Evolutionary conservation across 2,329 filamentous ascomycete species (phyloP), one percentile per base, ranked within the genome.

Genomic region (Metarhizium guizhouense): DNA sequence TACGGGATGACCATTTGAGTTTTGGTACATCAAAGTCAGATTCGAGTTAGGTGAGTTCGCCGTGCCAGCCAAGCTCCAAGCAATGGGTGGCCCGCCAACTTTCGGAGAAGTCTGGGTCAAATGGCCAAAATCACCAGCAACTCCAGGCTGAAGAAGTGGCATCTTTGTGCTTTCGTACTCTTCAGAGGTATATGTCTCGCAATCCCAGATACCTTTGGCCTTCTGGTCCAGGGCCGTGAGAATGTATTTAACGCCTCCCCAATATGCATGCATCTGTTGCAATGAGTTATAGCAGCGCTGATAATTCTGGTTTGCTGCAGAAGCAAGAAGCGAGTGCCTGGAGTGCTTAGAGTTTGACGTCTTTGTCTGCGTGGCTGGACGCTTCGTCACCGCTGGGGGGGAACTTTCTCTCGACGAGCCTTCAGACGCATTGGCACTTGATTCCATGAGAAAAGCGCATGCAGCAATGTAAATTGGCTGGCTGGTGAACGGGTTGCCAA

Each of bases 391-490:
- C 2, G 59, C 59, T 0, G 76, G 73, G 1, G 81, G 82, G 0
- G 80, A 81, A 1, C 73, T 67, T 40, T 84, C 82, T 54, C 83
- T 77, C 0, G 32, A 85, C 68, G 20, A 84, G 77, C 56, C 85
- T 36, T 63, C 83, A 0, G 86, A 86, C 25, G 86, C 85, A 59
- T 84, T 85, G 14, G 86, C 81, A 3, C 83, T 85, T 4, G 88
- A 90, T 66, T 95, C 90, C 73, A 90, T 90, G 16, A 95, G 74
- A 62, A 95, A 95, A 0, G 90, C 90, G 65, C 90, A 95, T 1
- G 90, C 90, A 1, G 90, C 90, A 58, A 95, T 93, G 63, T 95
- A 95, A 65, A 95, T 95, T 0, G 90, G 90, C 68, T 95, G 90
- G 51, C 87, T 90, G 0, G 89, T 94, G 61, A 95, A 95, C 0